Percentiles rank a stretch among this genome's conserved stretches.
These are phyloP conservation scores for Discostella stelligeroides DNA, from an alignment of 108 stramenopile species.

Conservation along the genomic window DNA sequence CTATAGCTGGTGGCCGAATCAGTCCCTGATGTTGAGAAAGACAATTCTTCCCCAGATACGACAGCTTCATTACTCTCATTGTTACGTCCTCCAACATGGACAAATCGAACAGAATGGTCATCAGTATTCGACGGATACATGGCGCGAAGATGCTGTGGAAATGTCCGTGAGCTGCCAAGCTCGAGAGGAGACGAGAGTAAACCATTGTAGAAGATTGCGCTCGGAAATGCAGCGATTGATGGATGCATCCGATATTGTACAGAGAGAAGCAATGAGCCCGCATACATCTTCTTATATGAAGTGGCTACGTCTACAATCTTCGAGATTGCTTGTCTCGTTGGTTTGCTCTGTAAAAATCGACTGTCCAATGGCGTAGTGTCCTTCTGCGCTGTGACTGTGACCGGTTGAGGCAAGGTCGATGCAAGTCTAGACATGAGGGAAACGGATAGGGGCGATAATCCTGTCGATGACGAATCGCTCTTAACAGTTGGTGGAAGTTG, in stretches of 20 bases:
- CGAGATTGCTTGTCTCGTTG: constrained; percentile 71
- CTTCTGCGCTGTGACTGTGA: constrained; percentile 64
- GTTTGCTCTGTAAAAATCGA: constrained; percentile 64
- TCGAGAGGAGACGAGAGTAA: constrained; percentile 67
- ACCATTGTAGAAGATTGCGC: constrained; percentile 85
- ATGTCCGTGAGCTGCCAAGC: constrained; percentile 51
- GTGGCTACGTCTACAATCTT: constrained; percentile 14
- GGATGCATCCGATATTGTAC: constrained; percentile 97
- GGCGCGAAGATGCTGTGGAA: constrained; percentile 50
- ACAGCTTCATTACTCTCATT: constrained; percentile 66
- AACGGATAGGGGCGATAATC: constrained; percentile 60
- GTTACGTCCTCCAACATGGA: constrained; percentile 71
- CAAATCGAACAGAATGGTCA: constrained; percentile 58
- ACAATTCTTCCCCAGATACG: constrained; percentile 14
- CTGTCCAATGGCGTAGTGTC: constrained; percentile 57
- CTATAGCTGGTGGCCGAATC: constrained; percentile 44
- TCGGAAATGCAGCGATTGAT: constrained; percentile 92
- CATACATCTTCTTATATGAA: constrained; percentile 76
- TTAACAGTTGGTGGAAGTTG: constrained; percentile 90
- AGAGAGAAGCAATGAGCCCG: constrained; percentile 88
- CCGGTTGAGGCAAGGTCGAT: constrained; percentile 64
- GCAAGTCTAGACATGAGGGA: constrained; percentile 87
- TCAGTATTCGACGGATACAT: constrained; percentile 46
- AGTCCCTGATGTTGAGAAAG: constrained; percentile 26
- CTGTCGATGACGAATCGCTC: constrained; percentile 48